Percentiles rank a stretch among this genome's conserved stretches.
phyloP scores from a whole-genome alignment of 441 rosid species.

The Isatis lusitanica region DNA sequence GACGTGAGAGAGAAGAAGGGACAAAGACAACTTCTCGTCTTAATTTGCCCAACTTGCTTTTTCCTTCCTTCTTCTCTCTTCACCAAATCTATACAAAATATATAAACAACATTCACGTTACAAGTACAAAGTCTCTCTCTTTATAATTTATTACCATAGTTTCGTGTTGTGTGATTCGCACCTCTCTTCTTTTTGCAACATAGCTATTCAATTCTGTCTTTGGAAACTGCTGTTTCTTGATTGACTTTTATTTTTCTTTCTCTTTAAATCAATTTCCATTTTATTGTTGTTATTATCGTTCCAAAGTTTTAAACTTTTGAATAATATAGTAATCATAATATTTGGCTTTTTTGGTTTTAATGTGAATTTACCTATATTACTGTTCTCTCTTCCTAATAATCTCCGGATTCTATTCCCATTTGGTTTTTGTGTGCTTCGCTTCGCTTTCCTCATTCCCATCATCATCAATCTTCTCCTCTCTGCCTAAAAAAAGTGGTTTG shows the following conservation, averaged over 20 bases:
- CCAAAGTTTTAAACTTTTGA: background rate
- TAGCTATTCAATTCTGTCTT: slow-evolving; percentile 23
- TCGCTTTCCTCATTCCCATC: slow-evolving; percentile 29
- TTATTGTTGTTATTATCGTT: background rate
- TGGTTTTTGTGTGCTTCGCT: slow-evolving; percentile 29
- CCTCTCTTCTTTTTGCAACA: slow-evolving; percentile 6
- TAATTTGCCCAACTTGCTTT: slow-evolving; percentile 28
- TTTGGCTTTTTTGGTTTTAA: slow-evolving; percentile 32
- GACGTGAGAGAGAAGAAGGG: slow-evolving; percentile 24
- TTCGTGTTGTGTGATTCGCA: slow-evolving; percentile 4
- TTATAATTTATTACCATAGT: slow-evolving; percentile 4
- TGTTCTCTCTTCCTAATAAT: slow-evolving; percentile 27
- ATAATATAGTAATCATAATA: background rate
- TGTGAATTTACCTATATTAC: slow-evolving; percentile 44
- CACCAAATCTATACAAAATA: background rate
- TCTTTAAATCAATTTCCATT: background rate
- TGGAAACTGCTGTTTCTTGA: slow-evolving; percentile 36
- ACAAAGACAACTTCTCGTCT: slow-evolving; percentile 30
- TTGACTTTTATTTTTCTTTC: slow-evolving; percentile 23
- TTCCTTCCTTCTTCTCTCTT: background rate
- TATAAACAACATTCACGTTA: slow-evolving; percentile 13
- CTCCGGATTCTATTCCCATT: slow-evolving; percentile 34
- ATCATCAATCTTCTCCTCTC: background rate
- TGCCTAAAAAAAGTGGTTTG: slow-evolving; percentile 10
- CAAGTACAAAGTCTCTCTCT: background rate